A percentile compares a stretch with the other conserved stretches of the same genome.
These are phyloP conservation scores for Linanthus parryae DNA, from an alignment of 148 eudicot species.

Conservation along the genomic window DNA sequence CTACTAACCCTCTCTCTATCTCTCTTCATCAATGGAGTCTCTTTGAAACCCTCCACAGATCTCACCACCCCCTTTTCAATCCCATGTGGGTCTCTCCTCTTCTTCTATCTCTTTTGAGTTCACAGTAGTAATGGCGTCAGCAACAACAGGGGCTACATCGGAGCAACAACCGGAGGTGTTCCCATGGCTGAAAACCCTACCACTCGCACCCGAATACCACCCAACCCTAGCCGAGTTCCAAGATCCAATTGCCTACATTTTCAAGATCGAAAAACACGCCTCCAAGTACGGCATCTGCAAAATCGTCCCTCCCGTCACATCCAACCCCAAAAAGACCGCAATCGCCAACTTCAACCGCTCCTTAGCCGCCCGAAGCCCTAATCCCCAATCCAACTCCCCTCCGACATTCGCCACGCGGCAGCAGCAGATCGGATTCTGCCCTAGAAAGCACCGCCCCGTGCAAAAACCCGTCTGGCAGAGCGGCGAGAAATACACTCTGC, in stretches of 20 bases:
- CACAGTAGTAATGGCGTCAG: constrained; percentile 28
- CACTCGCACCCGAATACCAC: constrained; percentile 90
- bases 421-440: constrained; percentile 95
- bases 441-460: constrained; percentile 80
- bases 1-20: constrained; percentile 27
- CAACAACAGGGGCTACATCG: constrained; percentile 15
- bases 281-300: constrained; percentile 86
- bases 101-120: no score
- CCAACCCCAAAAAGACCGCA: constrained; percentile 43
- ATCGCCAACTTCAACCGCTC: constrained; percentile 59
- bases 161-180: constrained; percentile 57
- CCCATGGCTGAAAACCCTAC: constrained; percentile 84
- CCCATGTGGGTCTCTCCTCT: background rate
- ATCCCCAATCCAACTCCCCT: constrained; percentile 27
- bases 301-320: constrained; percentile 78
- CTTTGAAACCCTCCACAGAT: constrained; percentile 9
- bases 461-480: constrained; percentile 95
- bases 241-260: constrained; percentile 93
- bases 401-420: constrained; percentile 77
- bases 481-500: constrained; percentile 61
- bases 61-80: background rate
- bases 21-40: constrained; percentile 1
- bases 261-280: constrained; percentile 87
- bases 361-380: constrained; percentile 23
- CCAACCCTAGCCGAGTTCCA: constrained; percentile 85